Evolutionary conservation across 2,329 filamentous ascomycete species (phyloP), one percentile per base, ranked within the genome.

Genomic region (Phoma sp.): DNA sequence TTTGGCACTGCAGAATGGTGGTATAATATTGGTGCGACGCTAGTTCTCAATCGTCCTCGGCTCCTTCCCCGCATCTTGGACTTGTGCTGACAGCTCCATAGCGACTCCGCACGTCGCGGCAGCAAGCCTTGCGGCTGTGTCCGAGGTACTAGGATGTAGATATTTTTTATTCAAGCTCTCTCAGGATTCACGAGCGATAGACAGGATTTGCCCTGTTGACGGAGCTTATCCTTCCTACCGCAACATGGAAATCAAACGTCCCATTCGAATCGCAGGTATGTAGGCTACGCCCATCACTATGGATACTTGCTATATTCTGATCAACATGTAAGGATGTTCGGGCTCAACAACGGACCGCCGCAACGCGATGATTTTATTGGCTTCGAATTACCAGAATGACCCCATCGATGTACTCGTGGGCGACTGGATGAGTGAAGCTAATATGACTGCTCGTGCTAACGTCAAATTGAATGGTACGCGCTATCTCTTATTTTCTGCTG

Each of bases 341-440:
- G 70, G 70, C 46, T 69, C 68, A 25, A 64, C 66, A 6, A 66
- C 61, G 7, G 69, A 72, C 43, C 65, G 70, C 38, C 70, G 70
- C 51, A 62, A 68, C 62, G 70, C 69, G 4, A 72, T 74, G 64
- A 52, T 50, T 7, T 40, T 66, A 22, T 58, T 72, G 10, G 67
- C 71, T 7, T 61, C 61, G 4, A 70, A 70, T 40, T 62, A 64
- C 27, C 54, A 58, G 7, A 60, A 63, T 18, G 69, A 72, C 24
- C 66, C 68, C 0, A 62, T 74, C 22, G 68, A 74, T 52, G 68
- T 74, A 11, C 59, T 72, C 7, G 66, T 65, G 1, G 69, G 69
- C 8, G 69, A 71, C 24, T 71, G 67, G 68, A 68, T 72, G 66
- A 65, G 62, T 29, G 69, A 71, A 44, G 66, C 59, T 1, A 71